Percentiles rank a stretch among this genome's conserved stretches.
Evolutionary conservation across 1,284 basidiomycete species (phyloP).

Genomic region (Boletellus deceptivus): DNA sequence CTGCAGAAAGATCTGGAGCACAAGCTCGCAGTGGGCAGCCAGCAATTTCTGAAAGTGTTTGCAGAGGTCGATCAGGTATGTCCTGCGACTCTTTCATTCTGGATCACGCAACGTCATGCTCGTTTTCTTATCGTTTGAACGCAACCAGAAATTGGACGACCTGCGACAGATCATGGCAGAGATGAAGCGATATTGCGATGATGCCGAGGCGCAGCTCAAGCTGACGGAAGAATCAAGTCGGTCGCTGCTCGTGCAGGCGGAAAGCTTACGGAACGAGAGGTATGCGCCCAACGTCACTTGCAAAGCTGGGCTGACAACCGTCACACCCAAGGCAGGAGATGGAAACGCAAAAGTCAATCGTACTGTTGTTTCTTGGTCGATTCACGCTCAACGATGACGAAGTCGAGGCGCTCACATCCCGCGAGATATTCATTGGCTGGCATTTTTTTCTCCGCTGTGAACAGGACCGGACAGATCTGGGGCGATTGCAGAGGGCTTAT

Average conservation of each 20-base stretch:
- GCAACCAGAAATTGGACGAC: constrained; percentile 23
- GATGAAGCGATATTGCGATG: constrained; percentile 25
- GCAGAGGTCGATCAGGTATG: constrained; percentile 84
- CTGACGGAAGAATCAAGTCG: constrained; percentile 79
- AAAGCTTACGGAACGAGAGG: constrained; percentile 80
- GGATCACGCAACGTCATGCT: neutral
- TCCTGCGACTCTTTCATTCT: constrained; percentile 9
- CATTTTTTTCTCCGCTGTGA: constrained; percentile 84
- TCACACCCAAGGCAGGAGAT: constrained; percentile 55
- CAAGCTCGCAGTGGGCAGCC: constrained; percentile 74
- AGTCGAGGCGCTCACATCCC: constrained; percentile 68
- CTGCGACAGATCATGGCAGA: constrained; percentile 19
- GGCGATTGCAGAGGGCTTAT: constrained; percentile 85
- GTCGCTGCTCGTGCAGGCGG: constrained; percentile 83
- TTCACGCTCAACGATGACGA: constrained; percentile 84
- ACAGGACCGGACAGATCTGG: constrained; percentile 81
- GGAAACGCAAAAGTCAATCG: constrained; percentile 69
- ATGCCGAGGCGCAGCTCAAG: constrained; percentile 75
- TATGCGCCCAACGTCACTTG: constrained; percentile 34
- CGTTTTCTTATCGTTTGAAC: neutral
- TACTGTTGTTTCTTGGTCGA: constrained; percentile 75
- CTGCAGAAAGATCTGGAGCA: constrained; percentile 83
- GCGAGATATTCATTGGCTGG: constrained; percentile 73
- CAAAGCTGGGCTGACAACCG: neutral
- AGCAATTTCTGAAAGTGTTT: constrained; percentile 79